Percentiles rank a stretch among this genome's conserved stretches.
Evolutionary conservation across 2,329 filamentous ascomycete species (phyloP).

Genomic region (Aspergillus unguis): DNA sequence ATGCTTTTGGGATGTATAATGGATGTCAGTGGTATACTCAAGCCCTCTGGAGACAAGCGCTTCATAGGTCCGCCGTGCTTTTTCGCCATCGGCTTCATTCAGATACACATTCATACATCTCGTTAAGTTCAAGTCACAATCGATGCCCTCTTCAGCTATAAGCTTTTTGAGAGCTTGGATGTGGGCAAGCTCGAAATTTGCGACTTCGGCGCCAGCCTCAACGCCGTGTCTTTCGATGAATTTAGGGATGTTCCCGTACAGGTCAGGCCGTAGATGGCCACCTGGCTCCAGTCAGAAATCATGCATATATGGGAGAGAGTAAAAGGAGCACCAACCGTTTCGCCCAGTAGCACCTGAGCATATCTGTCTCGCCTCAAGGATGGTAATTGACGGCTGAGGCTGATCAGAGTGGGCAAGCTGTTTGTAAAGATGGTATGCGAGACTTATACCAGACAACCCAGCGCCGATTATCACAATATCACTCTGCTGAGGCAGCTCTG

Average conservation of each 20-base stretch:
- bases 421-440: constrained; percentile 44
- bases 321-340: constrained; percentile 33
- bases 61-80: constrained; percentile 28
- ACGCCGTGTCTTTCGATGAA: constrained; percentile 37
- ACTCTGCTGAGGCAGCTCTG: constrained; percentile 35
- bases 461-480: constrained; percentile 50
- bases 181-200: constrained; percentile 43
- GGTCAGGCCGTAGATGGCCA: constrained; percentile 45
- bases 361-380: constrained; percentile 42
- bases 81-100: constrained; percentile 33
- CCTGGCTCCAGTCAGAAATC: constrained; percentile 13
- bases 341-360: constrained; percentile 47
- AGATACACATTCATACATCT: constrained; percentile 43
- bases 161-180: constrained; percentile 42
- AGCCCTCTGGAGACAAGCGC: constrained; percentile 28
- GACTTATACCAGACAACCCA: constrained; percentile 47
- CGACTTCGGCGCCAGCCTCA: constrained; percentile 38
- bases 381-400: constrained; percentile 30
- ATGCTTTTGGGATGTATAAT: constrained; percentile 23
- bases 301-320: neutral
- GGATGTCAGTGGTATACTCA: constrained; percentile 30
- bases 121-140: constrained; percentile 45
- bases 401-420: constrained; percentile 15
- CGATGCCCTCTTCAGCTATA: constrained; percentile 42
- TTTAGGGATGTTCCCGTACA: constrained; percentile 40